Conservation (phyloP, 345 rosid species). For the Combretum micranthum region DNA sequence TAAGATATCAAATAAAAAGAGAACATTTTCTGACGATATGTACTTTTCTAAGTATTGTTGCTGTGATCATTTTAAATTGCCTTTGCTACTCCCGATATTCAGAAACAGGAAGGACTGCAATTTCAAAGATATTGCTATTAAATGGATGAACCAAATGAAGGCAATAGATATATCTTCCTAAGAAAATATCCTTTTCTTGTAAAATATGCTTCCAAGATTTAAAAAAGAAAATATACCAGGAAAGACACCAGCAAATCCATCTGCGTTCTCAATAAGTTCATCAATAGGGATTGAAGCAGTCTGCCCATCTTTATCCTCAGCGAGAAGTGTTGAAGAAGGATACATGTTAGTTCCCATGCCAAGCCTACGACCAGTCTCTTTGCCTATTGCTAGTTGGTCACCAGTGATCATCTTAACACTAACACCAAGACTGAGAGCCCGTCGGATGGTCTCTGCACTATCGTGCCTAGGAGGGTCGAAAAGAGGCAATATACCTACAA, state of each 20-base stretch:
- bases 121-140: too few relatives aligned
- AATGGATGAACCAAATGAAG: too few relatives aligned
- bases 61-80: too few relatives aligned
- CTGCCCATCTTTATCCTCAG: constrained; percentile 25
- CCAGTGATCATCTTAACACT: constrained; percentile 72
- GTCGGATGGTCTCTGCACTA: constrained; percentile 51
- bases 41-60: too few relatives aligned
- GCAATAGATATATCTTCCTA: too few relatives aligned
- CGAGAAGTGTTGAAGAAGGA: constrained; percentile 46
- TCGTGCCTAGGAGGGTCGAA: constrained; percentile 60
- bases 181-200: too few relatives aligned
- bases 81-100: too few relatives aligned
- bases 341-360: constrained; percentile 56
- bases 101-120: too few relatives aligned
- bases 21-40: too few relatives aligned
- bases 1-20: too few relatives aligned
- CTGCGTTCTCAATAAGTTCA: constrained; percentile 41
- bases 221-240: constrained; percentile 31
- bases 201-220: too few relatives aligned
- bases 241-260: constrained; percentile 67
- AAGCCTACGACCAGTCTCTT: constrained; percentile 62
- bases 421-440: constrained; percentile 57
- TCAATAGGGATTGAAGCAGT: constrained; percentile 24
- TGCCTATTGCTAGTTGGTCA: constrained; percentile 60
- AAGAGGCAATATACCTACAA: constrained; percentile 64